These are phyloP conservation scores for Pichia scutulata DNA, from an alignment of 805 yeast species.

Conservation along the genomic window DNA sequence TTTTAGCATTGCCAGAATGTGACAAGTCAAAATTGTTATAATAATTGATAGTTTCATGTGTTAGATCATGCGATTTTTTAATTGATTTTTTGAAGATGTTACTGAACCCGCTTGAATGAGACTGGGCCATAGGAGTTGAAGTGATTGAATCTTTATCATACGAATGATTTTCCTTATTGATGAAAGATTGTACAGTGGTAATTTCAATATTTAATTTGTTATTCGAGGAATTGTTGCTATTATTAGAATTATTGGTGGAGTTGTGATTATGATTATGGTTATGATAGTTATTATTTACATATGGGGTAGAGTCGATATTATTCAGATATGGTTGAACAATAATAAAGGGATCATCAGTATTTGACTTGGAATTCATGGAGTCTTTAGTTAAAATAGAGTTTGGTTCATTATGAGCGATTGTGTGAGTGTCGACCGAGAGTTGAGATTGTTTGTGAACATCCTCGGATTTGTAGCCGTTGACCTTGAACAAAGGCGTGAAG, in stretches of 20 bases:
- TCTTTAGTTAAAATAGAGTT: not conserved
- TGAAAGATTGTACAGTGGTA: not conserved
- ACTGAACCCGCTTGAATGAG: not conserved
- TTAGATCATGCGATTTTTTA: not conserved
- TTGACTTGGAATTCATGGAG: not conserved
- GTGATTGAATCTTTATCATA: not conserved
- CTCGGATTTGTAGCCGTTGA: slow-evolving; percentile 20
- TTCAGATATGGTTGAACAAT: not conserved
- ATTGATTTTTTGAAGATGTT: slow-evolving; percentile 2
- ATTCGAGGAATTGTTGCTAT: not conserved
- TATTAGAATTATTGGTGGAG: not conserved
- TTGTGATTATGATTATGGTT: not conserved
- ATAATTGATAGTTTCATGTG: not conserved
- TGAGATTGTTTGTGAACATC: slow-evolving; percentile 29
- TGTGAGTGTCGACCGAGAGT: slow-evolving; percentile 22
- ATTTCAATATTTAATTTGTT: not conserved
- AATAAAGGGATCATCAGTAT: slow-evolving; percentile 2
- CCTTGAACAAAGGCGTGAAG: slow-evolving; percentile 4
- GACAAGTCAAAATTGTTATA: not conserved
- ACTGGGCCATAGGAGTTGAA: not conserved
- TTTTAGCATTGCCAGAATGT: not conserved
- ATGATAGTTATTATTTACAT: not conserved
- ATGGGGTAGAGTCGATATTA: not conserved
- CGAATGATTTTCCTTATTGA: not conserved
- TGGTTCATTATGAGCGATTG: not conserved